Evolutionary conservation across 2,329 filamentous ascomycete species (phyloP).

Genomic region (Penicillium capsulatum): DNA sequence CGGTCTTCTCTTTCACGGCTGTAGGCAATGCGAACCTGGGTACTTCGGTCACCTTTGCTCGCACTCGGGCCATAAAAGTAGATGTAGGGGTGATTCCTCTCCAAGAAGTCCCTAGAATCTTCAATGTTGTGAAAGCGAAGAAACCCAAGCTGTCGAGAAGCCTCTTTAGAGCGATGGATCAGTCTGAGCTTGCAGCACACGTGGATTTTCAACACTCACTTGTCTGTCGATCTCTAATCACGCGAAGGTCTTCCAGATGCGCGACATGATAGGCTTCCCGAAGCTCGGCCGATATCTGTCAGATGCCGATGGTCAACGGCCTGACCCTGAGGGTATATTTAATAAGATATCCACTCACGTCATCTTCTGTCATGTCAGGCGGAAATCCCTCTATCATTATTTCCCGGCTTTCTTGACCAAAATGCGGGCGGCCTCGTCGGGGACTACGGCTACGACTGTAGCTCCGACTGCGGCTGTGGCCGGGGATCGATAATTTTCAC

Average conservation of each 20-base stretch:
- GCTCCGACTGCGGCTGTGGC: slow-evolving; percentile 36
- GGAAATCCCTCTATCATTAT: slow-evolving; percentile 50
- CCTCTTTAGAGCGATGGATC: slow-evolving; percentile 39
- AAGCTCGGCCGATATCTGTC: slow-evolving; percentile 55
- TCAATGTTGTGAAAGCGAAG: slow-evolving; percentile 50
- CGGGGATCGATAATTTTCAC: slow-evolving; percentile 45
- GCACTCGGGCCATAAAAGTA: slow-evolving; percentile 46
- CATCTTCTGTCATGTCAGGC: slow-evolving; percentile 48
- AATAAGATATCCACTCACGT: slow-evolving; percentile 42
- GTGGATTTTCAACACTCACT: slow-evolving; percentile 38
- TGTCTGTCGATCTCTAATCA: slow-evolving; percentile 57
- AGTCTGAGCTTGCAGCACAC: background rate
- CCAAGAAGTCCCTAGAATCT: slow-evolving; percentile 51
- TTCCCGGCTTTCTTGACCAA: slow-evolving; percentile 46
- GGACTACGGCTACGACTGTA: slow-evolving; percentile 36
- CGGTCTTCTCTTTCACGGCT: slow-evolving; percentile 53
- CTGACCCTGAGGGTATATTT: background rate
- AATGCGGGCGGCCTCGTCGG: slow-evolving; percentile 36
- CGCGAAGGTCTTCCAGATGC: slow-evolving; percentile 53
- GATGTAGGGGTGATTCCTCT: slow-evolving; percentile 49
- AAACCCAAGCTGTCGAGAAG: slow-evolving; percentile 55
- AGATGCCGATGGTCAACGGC: slow-evolving; percentile 1
- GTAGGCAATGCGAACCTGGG: slow-evolving; percentile 50
- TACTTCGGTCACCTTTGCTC: slow-evolving; percentile 39
- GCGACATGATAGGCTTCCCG: slow-evolving; percentile 49